phyloP scores from a whole-genome alignment of 2,329 filamentous ascomycete species.

The Fusarium graminum region DNA sequence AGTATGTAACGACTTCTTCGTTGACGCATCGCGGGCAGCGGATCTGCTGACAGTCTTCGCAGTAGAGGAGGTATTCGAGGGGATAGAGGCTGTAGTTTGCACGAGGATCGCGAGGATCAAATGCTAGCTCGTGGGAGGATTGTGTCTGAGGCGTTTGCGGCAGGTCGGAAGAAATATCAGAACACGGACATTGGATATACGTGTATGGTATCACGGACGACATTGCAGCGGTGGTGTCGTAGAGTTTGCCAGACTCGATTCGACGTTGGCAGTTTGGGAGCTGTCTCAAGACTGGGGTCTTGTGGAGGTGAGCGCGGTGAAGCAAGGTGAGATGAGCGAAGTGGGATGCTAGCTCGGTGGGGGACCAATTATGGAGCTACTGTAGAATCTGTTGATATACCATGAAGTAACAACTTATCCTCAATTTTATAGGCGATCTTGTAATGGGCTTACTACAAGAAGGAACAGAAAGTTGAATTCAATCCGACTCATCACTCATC shows the following conservation, averaged over 20 bases:
- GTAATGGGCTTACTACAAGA: too few relatives aligned
- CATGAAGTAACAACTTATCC: not conserved
- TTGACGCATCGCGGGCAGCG: slow-evolving; percentile 91
- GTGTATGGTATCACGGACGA: slow-evolving; percentile 70
- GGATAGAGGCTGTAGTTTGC: slow-evolving; percentile 94
- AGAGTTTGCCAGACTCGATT: slow-evolving; percentile 31
- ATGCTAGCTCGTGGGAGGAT: slow-evolving; percentile 76
- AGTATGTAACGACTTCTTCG: slow-evolving; percentile 95
- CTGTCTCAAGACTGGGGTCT: slow-evolving; percentile 38
- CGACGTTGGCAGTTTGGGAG: slow-evolving; percentile 29
- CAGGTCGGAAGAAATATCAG: slow-evolving; percentile 58
- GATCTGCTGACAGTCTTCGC: slow-evolving; percentile 97
- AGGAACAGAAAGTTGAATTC: too few relatives aligned
- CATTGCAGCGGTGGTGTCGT: slow-evolving; percentile 55
- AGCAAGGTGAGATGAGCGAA: slow-evolving; percentile 4
- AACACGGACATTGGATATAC: slow-evolving; percentile 76
- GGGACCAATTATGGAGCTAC: slow-evolving; percentile 28
- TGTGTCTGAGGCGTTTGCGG: slow-evolving; percentile 50
- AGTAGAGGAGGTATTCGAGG: slow-evolving; percentile 93
- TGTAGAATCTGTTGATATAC: not conserved
- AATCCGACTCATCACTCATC: not conserved
- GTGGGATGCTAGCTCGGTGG: slow-evolving; percentile 21
- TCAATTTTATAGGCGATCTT: too few relatives aligned
- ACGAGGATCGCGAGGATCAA: slow-evolving; percentile 86
- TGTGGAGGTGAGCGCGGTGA: slow-evolving; percentile 29